Evolutionary conservation across 2,329 filamentous ascomycete species (phyloP).

Genomic region (Fusarium sp.): DNA sequence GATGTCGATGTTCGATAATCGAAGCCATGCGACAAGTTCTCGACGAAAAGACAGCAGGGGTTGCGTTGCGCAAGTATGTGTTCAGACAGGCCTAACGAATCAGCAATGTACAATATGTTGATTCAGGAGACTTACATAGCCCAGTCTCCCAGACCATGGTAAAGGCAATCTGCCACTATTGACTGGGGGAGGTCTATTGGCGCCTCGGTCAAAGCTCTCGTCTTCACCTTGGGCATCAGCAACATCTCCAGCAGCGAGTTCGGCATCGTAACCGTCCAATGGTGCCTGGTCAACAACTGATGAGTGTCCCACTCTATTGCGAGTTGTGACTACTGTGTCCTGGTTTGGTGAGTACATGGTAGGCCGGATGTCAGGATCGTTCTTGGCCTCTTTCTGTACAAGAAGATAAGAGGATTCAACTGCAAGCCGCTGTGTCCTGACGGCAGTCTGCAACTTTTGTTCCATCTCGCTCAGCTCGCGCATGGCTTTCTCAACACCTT

Average conservation of each 20-base stretch:
- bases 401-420: slow-evolving; percentile 55
- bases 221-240: slow-evolving; percentile 34
- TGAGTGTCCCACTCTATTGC: slow-evolving; percentile 5
- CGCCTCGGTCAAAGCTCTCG: slow-evolving; percentile 51
- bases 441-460: slow-evolving; percentile 55
- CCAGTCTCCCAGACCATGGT: slow-evolving; percentile 89
- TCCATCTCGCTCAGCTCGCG: slow-evolving; percentile 63
- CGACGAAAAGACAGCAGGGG: slow-evolving; percentile 88
- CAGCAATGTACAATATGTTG: slow-evolving; percentile 4
- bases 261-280: slow-evolving; percentile 38
- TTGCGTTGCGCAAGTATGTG: slow-evolving; percentile 86
- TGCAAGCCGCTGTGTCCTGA: slow-evolving; percentile 60
- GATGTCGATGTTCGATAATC: slow-evolving; percentile 88
- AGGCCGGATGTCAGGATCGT: slow-evolving; percentile 12
- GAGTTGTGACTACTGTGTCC: slow-evolving; percentile 12
- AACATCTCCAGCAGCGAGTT: slow-evolving; percentile 39
- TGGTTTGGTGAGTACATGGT: slow-evolving; percentile 9
- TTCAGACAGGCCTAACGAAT: slow-evolving; percentile 80
- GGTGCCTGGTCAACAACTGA: slow-evolving; percentile 34
- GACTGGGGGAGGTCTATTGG: slow-evolving; percentile 74
- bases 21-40: slow-evolving; percentile 91
- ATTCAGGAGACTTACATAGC: slow-evolving; percentile 72
- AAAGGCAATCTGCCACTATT: slow-evolving; percentile 86
- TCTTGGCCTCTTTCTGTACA: neutral
- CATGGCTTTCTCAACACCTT: slow-evolving; percentile 54